Conservation (phyloP, 2,329 filamentous ascomycete genomes). For the Waltergamsia citrina region DNA sequence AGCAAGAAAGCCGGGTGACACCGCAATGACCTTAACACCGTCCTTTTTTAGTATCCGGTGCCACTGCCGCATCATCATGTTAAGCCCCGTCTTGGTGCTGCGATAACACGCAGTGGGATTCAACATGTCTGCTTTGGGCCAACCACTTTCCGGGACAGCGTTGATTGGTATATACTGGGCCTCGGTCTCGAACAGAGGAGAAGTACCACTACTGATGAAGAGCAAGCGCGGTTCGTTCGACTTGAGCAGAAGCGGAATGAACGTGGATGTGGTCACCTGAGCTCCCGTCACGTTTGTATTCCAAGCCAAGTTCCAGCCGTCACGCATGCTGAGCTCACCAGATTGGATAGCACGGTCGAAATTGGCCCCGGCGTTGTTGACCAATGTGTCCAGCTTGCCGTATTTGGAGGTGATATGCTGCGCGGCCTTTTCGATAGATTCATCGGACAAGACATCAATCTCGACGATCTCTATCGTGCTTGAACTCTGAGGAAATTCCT, state of each 20-base stretch:
- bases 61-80: constrained; percentile 23
- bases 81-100: constrained; percentile 7
- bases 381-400: constrained; percentile 19
- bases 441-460: constrained; percentile 20
- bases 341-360: constrained; percentile 23
- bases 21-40: constrained; percentile 33
- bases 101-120: constrained; percentile 3
- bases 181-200: constrained; percentile 18
- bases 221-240: constrained; percentile 29
- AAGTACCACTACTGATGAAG: constrained; percentile 32
- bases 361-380: constrained; percentile 24
- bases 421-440: constrained; percentile 17
- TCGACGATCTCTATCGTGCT: constrained; percentile 27
- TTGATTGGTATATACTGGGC: constrained; percentile 14
- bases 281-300: constrained; percentile 37
- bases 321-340: constrained; percentile 19
- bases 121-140: constrained; percentile 31
- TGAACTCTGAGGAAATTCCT: constrained; percentile 24
- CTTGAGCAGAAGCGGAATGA: constrained; percentile 30
- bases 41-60: constrained; percentile 27
- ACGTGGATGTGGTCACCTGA: constrained; percentile 22
- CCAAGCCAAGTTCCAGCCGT: constrained; percentile 30
- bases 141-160: constrained; percentile 22
- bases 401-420: constrained; percentile 12
- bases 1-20: constrained; percentile 33